Conservation (phyloP, 2,329 filamentous ascomycete species). For the Cordyceps farinosa region DNA sequence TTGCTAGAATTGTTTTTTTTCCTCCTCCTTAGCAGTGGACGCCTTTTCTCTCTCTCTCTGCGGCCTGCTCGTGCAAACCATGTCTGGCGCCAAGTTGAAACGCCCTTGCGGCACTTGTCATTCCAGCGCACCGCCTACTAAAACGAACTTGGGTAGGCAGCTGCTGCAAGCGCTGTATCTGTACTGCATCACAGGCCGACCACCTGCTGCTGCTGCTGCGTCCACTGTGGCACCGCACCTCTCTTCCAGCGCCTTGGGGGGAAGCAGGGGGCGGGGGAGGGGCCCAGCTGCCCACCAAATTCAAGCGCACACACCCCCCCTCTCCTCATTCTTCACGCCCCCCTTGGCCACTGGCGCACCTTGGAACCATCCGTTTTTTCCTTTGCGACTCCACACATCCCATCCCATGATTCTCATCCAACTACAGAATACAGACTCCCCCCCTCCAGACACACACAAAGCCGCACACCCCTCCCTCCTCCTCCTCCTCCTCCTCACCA, state of each 20-base stretch:
- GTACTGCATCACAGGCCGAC: not conserved
- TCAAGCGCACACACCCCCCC: no score
- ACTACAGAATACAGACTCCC: not conserved
- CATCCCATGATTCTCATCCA: not conserved
- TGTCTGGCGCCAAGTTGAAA: conserved; percentile 4
- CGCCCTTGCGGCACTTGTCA: not conserved
- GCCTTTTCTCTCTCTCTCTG: not conserved
- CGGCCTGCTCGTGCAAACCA: not conserved
- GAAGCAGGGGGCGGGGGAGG: no score
- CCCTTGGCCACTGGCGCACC: not conserved
- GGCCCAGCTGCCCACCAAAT: not conserved
- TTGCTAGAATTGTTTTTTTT: not conserved
- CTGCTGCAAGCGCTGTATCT: no score
- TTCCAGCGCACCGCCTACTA: not conserved
- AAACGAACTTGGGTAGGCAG: no score
- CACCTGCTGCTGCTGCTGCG: not conserved
- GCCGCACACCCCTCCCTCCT: not conserved
- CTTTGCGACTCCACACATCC: conserved; percentile 1
- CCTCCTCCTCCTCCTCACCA: not conserved
- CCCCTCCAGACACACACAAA: not conserved
- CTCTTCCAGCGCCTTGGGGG: not conserved
- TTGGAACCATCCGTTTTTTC: not conserved
- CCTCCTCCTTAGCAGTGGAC: no score
- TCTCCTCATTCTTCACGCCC: not conserved
- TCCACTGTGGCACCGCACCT: not conserved